Evolutionary conservation across 805 yeast genomes (phyloP).

Genomic region (Maudiozyma pseudohumilis): DNA sequence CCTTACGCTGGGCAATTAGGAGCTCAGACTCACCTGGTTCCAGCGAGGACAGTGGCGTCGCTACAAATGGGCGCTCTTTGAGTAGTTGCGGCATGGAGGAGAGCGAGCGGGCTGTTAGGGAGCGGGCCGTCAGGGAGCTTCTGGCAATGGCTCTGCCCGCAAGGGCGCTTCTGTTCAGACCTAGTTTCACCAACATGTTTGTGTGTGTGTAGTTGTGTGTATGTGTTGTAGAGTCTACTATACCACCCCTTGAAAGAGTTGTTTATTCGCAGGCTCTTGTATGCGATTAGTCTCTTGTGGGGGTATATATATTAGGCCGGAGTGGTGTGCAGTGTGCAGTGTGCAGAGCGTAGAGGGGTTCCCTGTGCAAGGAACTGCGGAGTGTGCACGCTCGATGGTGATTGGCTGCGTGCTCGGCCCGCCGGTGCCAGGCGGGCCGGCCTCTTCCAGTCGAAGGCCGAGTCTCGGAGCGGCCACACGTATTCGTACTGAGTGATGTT

Average conservation of each 20-base stretch:
- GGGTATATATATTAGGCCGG: not conserved
- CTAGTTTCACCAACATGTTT: slow-evolving; percentile 1
- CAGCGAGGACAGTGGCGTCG: not conserved
- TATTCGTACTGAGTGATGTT: too few species aligned
- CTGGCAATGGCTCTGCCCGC: not conserved
- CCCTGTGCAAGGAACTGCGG: too few species aligned
- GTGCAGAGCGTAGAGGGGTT: too few species aligned
- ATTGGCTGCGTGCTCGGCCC: too few species aligned
- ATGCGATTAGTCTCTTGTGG: not conserved
- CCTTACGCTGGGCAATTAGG: slow-evolving; percentile 69
- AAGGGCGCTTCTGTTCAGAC: slow-evolving; percentile 1
- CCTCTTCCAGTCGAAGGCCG: too few species aligned
- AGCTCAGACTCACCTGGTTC: slow-evolving; percentile 22
- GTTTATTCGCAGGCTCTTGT: not conserved
- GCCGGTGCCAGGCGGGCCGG: too few species aligned
- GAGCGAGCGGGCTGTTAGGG: not conserved
- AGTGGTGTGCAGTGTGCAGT: not conserved
- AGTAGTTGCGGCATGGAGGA: not conserved
- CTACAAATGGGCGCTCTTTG: slow-evolving; percentile 2
- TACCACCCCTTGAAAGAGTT: not conserved
- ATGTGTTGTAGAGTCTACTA: not conserved
- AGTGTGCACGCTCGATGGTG: too few species aligned
- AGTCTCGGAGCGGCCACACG: too few species aligned
- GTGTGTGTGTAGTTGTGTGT: not conserved
- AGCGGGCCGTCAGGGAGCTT: not conserved